Evolutionary conservation across 768 basidiomycete genomes (phyloP).

Genomic region (Tulasnella sp.): DNA sequence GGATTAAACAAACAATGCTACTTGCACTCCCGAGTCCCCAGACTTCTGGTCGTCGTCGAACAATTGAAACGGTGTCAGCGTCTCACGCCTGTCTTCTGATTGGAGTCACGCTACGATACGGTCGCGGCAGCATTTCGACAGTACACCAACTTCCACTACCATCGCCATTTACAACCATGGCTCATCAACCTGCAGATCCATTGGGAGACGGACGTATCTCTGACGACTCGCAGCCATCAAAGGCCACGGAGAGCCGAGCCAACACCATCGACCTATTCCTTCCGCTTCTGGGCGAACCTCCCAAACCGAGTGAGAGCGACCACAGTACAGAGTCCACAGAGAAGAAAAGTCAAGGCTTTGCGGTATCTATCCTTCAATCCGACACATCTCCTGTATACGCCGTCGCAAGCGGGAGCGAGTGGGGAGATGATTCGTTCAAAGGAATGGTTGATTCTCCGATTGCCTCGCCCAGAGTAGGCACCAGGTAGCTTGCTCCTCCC

Average conservation of each 20-base stretch:
- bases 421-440: neutral
- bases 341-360: neutral
- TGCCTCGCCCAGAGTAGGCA: neutral
- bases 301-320: neutral
- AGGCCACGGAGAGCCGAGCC: neutral
- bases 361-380: neutral
- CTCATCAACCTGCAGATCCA: neutral
- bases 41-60: no score
- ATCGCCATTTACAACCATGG: neutral
- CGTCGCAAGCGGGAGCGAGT: neutral
- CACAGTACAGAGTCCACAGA: neutral
- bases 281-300: neutral
- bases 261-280: neutral
- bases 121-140: no score
- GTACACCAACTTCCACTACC: neutral
- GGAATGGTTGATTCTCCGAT: neutral
- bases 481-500: no score
- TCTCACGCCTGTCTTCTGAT: no score
- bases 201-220: neutral
- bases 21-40: no score
- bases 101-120: no score
- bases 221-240: neutral
- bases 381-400: neutral
- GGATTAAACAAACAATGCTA: no score
- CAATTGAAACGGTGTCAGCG: no score